phyloP scores from a whole-genome alignment of 805 yeast genomes.

The Starmerella stellata region DNA sequence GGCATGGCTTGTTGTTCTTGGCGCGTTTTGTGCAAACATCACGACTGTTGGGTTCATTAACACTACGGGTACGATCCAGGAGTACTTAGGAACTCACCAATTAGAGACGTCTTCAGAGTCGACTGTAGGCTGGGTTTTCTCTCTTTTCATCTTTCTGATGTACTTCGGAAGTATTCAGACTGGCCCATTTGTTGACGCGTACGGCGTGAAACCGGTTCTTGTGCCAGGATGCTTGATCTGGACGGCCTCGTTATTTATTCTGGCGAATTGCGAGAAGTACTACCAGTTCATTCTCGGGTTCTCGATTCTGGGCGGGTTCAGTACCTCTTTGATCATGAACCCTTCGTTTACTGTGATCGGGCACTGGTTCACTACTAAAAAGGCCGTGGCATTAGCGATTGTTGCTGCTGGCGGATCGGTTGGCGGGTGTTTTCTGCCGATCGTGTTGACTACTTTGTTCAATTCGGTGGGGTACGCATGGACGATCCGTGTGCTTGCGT shows the following conservation, averaged over 20 bases:
- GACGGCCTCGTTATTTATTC: conserved; percentile 33
- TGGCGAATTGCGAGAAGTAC: conserved; percentile 32
- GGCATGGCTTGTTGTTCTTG: conserved; percentile 36
- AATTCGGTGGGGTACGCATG: conserved; percentile 37
- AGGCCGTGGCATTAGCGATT: conserved; percentile 42
- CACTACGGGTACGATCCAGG: conserved; percentile 47
- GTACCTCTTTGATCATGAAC: conserved; percentile 27
- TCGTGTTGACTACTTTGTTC: conserved; percentile 32
- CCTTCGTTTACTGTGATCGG: conserved; percentile 38
- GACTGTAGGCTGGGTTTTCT: conserved; percentile 51
- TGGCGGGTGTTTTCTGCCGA: conserved; percentile 46
- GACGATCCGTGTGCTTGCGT: conserved; percentile 36
- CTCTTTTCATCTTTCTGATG: conserved; percentile 22
- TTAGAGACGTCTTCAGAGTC: conserved; percentile 27
- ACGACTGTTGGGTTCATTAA: conserved; percentile 47
- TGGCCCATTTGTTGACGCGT: conserved; percentile 38
- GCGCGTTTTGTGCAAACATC: conserved; percentile 38
- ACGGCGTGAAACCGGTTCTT: conserved; percentile 33
- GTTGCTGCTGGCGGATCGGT: conserved; percentile 50
- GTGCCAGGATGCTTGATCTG: conserved; percentile 29
- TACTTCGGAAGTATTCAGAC: conserved; percentile 32
- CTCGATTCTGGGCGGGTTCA: conserved; percentile 33
- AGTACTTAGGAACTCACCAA: conserved; percentile 34
- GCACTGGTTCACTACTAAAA: conserved; percentile 40
- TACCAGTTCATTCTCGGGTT: conserved; percentile 43